phyloP scores from a whole-genome alignment of 2,329 filamentous ascomycete species.

The Neopestalotiopsis clavispora region DNA sequence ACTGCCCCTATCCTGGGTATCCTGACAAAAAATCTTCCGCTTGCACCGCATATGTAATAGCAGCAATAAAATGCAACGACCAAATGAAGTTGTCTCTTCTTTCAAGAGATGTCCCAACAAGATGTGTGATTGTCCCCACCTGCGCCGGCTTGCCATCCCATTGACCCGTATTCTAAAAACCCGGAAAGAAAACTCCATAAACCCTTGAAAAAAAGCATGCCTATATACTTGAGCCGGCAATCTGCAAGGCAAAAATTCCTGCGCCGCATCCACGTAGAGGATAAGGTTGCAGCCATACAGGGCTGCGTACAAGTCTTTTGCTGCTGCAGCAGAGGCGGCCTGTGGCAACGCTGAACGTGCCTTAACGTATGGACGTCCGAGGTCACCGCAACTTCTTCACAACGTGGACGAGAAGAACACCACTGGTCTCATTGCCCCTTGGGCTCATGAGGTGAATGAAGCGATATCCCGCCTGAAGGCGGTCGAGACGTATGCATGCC shows the following conservation, averaged over 20 bases:
- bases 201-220: neutral
- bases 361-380: neutral
- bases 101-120: neutral
- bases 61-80: neutral
- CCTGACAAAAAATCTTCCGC: neutral
- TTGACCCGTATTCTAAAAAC: conserved; percentile 17
- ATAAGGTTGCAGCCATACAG: neutral
- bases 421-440: conserved; percentile 48
- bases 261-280: no score
- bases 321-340: neutral
- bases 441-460: conserved; percentile 56
- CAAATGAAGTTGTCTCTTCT: neutral
- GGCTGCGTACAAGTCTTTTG: neutral
- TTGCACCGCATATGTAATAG: neutral
- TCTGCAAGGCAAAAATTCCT: neutral
- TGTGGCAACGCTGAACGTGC: neutral
- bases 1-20: neutral
- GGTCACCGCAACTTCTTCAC: conserved; percentile 48
- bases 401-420: conserved; percentile 58
- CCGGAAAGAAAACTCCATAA: neutral
- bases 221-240: neutral
- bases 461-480: conserved; percentile 59
- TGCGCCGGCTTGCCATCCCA: neutral
- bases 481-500: conserved; percentile 65
- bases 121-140: neutral